Base-by-base conservation (phyloP, 495 filamentous ascomycete species). In the Lasiosphaeria ovina region DNA sequence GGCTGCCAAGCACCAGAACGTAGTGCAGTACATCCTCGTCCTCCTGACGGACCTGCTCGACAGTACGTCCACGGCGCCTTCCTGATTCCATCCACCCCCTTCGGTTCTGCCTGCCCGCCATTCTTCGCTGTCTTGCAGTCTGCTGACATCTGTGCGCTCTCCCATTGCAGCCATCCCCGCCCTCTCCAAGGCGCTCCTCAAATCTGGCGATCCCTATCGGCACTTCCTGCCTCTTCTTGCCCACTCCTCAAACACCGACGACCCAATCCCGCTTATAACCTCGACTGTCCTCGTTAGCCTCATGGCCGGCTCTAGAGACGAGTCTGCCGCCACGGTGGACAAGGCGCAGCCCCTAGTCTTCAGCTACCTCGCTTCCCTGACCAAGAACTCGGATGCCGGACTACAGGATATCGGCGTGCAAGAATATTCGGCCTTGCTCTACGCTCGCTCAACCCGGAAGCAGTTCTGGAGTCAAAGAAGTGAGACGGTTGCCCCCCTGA, bases 351-450 rank as follows among this genome's bases (percentile, higher is more conserved):
- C 92, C n/a, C 80, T 90, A 67, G 78, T 98, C 35, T 93, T 93
- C 76, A 85, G 79, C 68, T 97, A 96, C 75, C 84, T 98, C 44
- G 87, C 91, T n/a, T 83, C 83, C 44, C 78, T 91, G 49, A 87
- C 89, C 55, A 90, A 91, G 75, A 91, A 85, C 69, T 81, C 90
- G 53, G 77, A 80, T 62, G 89, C 89, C 58, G 91, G 91, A 17
- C 81, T 97, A 24, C 94, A 98, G 73, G 95, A 99, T 67, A 96
- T 97, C 72, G 93, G 91, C 5, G 92, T 98, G 9, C 88, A 92
- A 71, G 85, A 91, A 71, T 94, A 95, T 74, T 96, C 95, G 36
- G 83, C 89, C 3, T 78, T 98, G n/a, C 76, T 98, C 17, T 86
- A 91, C 51, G 91, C 84, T 33, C 83, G 78, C 56, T 85, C 82